Base-by-base conservation (phyloP, 176 grass and related monocot species). In the Guadua angustifolia region DNA sequence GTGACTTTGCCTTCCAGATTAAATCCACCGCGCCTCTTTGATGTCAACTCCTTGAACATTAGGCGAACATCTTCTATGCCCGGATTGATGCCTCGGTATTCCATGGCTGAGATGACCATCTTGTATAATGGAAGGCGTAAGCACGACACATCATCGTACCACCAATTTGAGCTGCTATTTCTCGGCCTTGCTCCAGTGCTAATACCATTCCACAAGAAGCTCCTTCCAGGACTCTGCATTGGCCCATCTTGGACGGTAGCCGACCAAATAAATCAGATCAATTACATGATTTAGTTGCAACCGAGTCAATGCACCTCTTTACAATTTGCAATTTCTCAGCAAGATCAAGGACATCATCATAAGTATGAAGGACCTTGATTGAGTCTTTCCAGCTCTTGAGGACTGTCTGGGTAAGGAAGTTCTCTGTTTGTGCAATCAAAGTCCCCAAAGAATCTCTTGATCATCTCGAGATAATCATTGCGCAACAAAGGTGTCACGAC, bases 191-290 rank as follows among this genome's bases (percentile, higher is more conserved):
- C 92, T 85, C 89, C 90, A 6, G 88, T 91, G 75, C 90, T 90
- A 75, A 97, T 97, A 78, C 95, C 95, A 76, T 97, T 97, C 95
- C 95, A 97, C 68, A 92, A 81, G 49, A 94, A 80, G 15, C 84
- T 93, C 26, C 92, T 87, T 84, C 92, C 88, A 71, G 88, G 91
- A 89, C 87, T 97, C 79, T 91, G 84, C 62, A 78, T 89, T 9
- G 90, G 90, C 6, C 85, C 90, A 5, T 85, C 85, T 50, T 92
- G 87, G 79, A 53, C 19, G 39, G 88, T 39, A 85, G 88, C 88
- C 87, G 88, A 5, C 78, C 90, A 64, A 90, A 85, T 81, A 88
- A 69, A 78, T 89, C 83, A 0, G 87, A 47, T 92, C 73, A 66
- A 71, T n/a, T 86, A 39, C 84, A 88, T 79, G 86, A 91, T 69